These are phyloP conservation scores for Geotrichum armillariae DNA, from an alignment of 1,139 yeast genomes.

Conservation along the genomic window DNA sequence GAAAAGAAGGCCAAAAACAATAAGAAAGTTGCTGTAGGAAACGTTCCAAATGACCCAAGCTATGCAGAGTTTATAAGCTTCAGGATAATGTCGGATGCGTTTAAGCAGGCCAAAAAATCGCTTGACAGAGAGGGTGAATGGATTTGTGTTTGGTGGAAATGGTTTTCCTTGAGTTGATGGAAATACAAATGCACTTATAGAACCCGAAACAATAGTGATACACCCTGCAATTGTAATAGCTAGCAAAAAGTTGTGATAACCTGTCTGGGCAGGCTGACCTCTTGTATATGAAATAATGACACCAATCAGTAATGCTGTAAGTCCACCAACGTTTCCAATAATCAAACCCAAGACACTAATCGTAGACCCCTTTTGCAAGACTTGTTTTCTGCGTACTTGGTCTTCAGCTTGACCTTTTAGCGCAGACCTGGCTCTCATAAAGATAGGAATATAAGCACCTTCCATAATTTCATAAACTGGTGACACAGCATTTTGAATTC, in stretches of 20 bases:
- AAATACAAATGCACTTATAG: slow-evolving; percentile 38
- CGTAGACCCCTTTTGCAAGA: slow-evolving; percentile 41
- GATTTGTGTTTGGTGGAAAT: slow-evolving; percentile 35
- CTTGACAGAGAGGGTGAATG: slow-evolving; percentile 37
- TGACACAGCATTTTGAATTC: slow-evolving; percentile 39
- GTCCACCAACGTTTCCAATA: slow-evolving; percentile 46
- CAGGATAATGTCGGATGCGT: slow-evolving; percentile 40
- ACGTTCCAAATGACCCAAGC: slow-evolving; percentile 52
- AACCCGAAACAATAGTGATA: slow-evolving; percentile 39
- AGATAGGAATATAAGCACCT: slow-evolving; percentile 48
- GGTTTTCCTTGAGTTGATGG: slow-evolving; percentile 41
- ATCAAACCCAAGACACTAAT: slow-evolving; percentile 47
- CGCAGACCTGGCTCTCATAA: slow-evolving; percentile 42
- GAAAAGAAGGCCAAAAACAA: slow-evolving; percentile 45
- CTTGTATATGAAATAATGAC: slow-evolving; percentile 43
- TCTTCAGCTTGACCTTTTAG: slow-evolving; percentile 33
- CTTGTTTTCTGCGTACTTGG: slow-evolving; percentile 35
- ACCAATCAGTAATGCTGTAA: slow-evolving; percentile 45
- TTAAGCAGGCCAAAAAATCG: slow-evolving; percentile 33
- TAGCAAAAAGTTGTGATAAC: slow-evolving; percentile 41
- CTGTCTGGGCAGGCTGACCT: slow-evolving; percentile 38
- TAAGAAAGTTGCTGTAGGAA: slow-evolving; percentile 43
- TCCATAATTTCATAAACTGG: slow-evolving; percentile 46
- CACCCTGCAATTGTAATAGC: slow-evolving; percentile 49
- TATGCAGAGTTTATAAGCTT: slow-evolving; percentile 45